Evolutionary conservation across 139 green algal species (phyloP).

Genomic region (Microglena sp.): DNA sequence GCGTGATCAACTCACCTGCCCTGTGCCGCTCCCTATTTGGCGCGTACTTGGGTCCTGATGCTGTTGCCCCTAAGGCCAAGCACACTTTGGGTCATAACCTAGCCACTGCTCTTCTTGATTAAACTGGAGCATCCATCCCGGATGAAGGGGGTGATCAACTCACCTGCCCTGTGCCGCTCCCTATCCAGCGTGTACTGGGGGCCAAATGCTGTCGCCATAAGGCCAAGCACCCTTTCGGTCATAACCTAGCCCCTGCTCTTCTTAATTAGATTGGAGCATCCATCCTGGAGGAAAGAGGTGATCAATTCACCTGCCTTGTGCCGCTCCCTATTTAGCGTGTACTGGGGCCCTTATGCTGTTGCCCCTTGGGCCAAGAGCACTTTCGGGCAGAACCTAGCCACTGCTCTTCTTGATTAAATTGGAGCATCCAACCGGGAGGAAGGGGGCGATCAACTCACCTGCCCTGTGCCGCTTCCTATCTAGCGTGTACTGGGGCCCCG

Average conservation of each 20-base stretch:
- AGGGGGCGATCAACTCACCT: slow-evolving; percentile 28
- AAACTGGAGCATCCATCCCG: too few species aligned
- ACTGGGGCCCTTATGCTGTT: slow-evolving; percentile 52
- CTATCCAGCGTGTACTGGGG: slow-evolving; percentile 66
- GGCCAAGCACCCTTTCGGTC: slow-evolving; percentile 48
- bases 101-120: too few species aligned
- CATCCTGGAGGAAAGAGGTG: slow-evolving; percentile 18
- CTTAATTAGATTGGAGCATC: too few species aligned
- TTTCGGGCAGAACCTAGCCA: slow-evolving; percentile 45
- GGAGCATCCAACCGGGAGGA: too few species aligned
- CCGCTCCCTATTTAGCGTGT: slow-evolving; percentile 52
- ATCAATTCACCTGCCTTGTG: slow-evolving; percentile 37
- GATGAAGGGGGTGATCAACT: slow-evolving; percentile 32
- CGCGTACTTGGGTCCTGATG: slow-evolving; percentile 55
- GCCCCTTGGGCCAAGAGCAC: slow-evolving; percentile 44
- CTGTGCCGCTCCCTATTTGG: slow-evolving; percentile 50
- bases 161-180: slow-evolving; percentile 28
- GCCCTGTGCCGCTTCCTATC: slow-evolving; percentile 45
- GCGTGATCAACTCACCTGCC: slow-evolving; percentile 26
- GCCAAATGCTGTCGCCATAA: slow-evolving; percentile 41
- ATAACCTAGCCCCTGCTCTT: slow-evolving; percentile 43
- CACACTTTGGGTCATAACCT: slow-evolving; percentile 41
- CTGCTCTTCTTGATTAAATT: too few species aligned
- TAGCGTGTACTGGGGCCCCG: slow-evolving; percentile 52
- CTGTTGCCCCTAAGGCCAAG: slow-evolving; percentile 53